Evolutionary conservation across 768 basidiomycete genomes (phyloP), one percentile per base, ranked within the genome.

Genomic region (Termitomyces sp.): DNA sequence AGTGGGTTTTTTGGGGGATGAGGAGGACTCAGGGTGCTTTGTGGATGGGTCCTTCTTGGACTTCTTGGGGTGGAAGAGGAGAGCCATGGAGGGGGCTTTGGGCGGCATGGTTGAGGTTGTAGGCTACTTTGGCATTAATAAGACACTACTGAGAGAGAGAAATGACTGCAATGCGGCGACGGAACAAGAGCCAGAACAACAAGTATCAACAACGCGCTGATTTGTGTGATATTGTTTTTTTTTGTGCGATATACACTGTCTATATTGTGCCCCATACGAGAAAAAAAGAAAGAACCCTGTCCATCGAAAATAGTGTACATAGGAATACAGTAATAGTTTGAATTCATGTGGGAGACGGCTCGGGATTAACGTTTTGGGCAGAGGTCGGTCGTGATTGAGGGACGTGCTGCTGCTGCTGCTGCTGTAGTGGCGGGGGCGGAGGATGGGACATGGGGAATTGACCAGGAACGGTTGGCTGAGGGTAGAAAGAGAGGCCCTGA

Each of bases 1-100:
- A 12, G 75, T 69, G 1, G 77, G 70, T 55, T 74, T 79, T 34
- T 71, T 70, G 51, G 73, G 68, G 17, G 75, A 68, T 35, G 63
- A 60, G 37, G 63, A 60, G 37, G 69, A 66, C 42, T 70, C 64
- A 24, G 75, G 30, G 2, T 43, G n/a, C n/a, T n/a, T 6, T 6
- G 2, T 28, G 26, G 26, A 28, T 28, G 4, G 28, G 28, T 5
- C 24, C 22, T 56, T 56, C 21, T 51, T 51, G 60, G 74, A 76
- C 73, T 84, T 87, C 74, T 84, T 86, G 53, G 85, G 86, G 61
- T 87, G 85, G 53, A 87, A 85, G 58, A 88, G 78, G 56, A 78
- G 59, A 55, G 83, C 63, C 43, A 77, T 59, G 40, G 72, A 70
- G 45, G 49, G 50, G 15, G 68, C 65, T 66, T 77, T 74, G 26